Conservation (phyloP, 768 basidiomycete genomes). For the Tylopilus plumbeoviolaceoides region DNA sequence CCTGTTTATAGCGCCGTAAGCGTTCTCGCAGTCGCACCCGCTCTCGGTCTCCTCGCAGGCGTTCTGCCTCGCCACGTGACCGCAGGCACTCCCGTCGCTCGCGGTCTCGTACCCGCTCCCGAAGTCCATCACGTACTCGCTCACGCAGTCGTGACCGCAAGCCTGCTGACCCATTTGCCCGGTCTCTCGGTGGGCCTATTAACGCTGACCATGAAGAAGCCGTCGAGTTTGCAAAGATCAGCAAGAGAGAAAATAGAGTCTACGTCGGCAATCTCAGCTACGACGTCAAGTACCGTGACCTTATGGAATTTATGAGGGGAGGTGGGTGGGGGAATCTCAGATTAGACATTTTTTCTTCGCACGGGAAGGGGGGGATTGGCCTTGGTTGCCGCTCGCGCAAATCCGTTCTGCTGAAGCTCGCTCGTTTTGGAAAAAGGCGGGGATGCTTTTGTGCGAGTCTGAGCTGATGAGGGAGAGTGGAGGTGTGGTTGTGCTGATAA, state of each 20-base stretch:
- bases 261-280: conserved; percentile 99
- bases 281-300: conserved; percentile 97
- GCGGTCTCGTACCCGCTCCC: conserved; percentile 61
- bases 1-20: conserved; percentile 51
- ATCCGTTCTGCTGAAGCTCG: conserved; percentile 35
- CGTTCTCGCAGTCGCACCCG: conserved; percentile 65
- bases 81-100: conserved; percentile 55
- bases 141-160: conserved; percentile 58
- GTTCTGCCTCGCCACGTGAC: conserved; percentile 59
- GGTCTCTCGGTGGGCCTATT: conserved; percentile 84
- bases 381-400: conserved; percentile 29
- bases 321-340: conserved; percentile 90
- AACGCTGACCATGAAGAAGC: conserved; percentile 92
- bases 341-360: conserved; percentile 49
- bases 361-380: conserved; percentile 28
- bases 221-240: conserved; percentile 89
- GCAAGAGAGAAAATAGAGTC: conserved; percentile 97
- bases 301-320: conserved; percentile 99
- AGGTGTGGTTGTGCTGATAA: conserved; percentile 26
- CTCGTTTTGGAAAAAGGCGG: conserved; percentile 33
- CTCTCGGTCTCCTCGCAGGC: conserved; percentile 63
- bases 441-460: conserved; percentile 29
- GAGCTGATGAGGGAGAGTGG: conserved; percentile 36
- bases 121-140: conserved; percentile 46
- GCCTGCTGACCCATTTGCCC: conserved; percentile 61